Conservation (phyloP, 805 yeast genomes). For the Wickerhamomyces silvicola region DNA sequence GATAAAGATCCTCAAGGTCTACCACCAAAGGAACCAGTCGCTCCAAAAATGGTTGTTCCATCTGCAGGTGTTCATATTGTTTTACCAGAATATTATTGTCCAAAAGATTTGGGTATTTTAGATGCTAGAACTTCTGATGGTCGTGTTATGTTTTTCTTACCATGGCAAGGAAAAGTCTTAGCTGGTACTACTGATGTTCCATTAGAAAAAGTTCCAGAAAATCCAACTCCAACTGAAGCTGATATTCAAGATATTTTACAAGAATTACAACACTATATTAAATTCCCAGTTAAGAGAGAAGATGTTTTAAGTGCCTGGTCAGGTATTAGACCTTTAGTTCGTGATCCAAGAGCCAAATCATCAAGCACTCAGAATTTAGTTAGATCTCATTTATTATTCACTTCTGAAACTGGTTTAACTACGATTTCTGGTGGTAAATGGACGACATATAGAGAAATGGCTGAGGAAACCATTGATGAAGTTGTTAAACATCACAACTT, state of each 20-base stretch:
- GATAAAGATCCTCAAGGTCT: constrained; percentile 64
- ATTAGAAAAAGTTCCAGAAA: constrained; percentile 57
- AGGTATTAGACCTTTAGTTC: constrained; percentile 91
- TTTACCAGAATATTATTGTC: constrained; percentile 88
- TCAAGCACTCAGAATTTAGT: constrained; percentile 78
- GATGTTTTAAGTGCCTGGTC: constrained; percentile 96
- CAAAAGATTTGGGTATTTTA: constrained; percentile 77
- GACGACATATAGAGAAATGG: constrained; percentile 98
- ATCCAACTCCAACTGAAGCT: constrained; percentile 80
- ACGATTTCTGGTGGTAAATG: constrained; percentile 97
- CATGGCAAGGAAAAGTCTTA: constrained; percentile 95
- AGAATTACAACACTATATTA: constrained; percentile 85
- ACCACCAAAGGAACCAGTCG: constrained; percentile 44
- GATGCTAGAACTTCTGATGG: constrained; percentile 94
- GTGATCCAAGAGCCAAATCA: constrained; percentile 61
- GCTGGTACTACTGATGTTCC: constrained; percentile 98
- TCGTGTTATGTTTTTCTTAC: constrained; percentile 92
- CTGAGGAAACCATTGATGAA: constrained; percentile 83
- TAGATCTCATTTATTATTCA: constrained; percentile 77
- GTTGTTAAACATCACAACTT: constrained; percentile 47
- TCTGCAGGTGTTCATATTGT: constrained; percentile 91
- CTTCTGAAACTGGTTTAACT: constrained; percentile 67
- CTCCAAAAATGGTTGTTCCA: constrained; percentile 85
- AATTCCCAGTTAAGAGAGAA: constrained; percentile 80
- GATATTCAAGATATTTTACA: constrained; percentile 83